Evolutionary conservation across 345 rosid genomes (phyloP), one percentile per base, ranked within the genome.

Genomic region (Lumnitzera littorea): DNA sequence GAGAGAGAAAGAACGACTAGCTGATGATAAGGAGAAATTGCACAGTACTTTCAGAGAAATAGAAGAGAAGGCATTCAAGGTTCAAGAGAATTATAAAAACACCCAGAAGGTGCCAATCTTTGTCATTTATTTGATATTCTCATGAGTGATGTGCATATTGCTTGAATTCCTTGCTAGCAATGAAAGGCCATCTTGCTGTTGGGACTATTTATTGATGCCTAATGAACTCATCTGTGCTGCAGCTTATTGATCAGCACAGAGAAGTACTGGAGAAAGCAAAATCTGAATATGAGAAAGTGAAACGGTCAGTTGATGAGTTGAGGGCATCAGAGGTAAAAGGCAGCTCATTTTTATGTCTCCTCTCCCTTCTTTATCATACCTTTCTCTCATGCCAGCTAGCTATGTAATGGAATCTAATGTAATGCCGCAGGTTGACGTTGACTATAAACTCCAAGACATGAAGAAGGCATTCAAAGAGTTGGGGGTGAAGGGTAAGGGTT

Each of bases 201-300:
- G 58, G 53, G 41, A 14, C 23, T 57, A 50, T 57, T 58, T 56
- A 62, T 58, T 36, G 43, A 9, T 36, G 43, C 43, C 43, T 36
- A 36, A 36, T 36, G 43, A 36, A 36, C 43, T 36, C 20, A 20
- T 36, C 9, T 5, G 9, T 62, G 51, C 56, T 65, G 56, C 57
- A 90, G 99, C 67, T 88, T 69, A 80, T 86, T 70, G 95, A 94
- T 78, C 73, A 87, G 69, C 97, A 90, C 61, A 80, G 67, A 62
- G 96, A 77, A 52, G 91, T 79, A 61, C 60, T 94, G 70, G 70
- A 72, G 55, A 78, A 65, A 74, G 82, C 97, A 49, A 94, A 82
- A 73, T 65, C 68, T 50, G 82, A 86, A 48, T 84, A 76, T 60
- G 95, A 90, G 66, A 72, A 70, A 61, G 80, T 82, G 72, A 94